A percentile compares a stretch with the other conserved stretches of the same genome.
These are phyloP conservation scores for Backusella tuberculispora DNA, from an alignment of 192 early-diverging fungal genomes.

Conservation along the genomic window DNA sequence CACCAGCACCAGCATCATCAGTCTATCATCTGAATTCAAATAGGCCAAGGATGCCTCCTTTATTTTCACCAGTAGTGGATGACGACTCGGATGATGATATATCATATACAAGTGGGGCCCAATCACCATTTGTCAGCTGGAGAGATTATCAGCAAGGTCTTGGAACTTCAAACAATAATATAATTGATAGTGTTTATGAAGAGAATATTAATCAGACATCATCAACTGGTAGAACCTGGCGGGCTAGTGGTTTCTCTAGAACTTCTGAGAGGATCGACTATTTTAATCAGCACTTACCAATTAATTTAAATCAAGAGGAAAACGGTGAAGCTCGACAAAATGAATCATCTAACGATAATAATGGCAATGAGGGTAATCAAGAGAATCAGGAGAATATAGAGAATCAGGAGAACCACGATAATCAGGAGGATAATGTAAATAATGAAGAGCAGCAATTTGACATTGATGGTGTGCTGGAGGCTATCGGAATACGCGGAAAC, in stretches of 20 bases:
- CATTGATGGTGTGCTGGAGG: constrained; percentile 75
- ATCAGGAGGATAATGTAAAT: constrained; percentile 18
- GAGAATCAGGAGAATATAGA: background rate
- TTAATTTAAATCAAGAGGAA: background rate
- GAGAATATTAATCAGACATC: background rate
- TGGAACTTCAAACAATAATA: background rate
- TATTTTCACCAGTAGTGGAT: background rate
- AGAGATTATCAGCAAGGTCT: constrained; percentile 23
- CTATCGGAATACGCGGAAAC: constrained; percentile 88
- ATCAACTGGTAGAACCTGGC: background rate
- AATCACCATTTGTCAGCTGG: constrained; percentile 19
- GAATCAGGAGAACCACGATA: background rate
- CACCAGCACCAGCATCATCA: background rate
- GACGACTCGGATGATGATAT: constrained; percentile 10
- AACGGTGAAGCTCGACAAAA: background rate
- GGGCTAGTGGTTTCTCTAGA: background rate
- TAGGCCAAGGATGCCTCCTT: background rate
- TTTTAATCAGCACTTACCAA: background rate
- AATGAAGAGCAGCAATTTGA: constrained; percentile 47
- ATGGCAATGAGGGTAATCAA: background rate
- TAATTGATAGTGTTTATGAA: background rate
- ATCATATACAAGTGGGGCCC: constrained; percentile 3
- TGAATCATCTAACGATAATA: background rate
- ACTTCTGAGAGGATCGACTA: background rate
- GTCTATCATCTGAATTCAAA: background rate